Base-by-base conservation (phyloP, 2,329 filamentous ascomycete genomes). In the Calycina marina region DNA sequence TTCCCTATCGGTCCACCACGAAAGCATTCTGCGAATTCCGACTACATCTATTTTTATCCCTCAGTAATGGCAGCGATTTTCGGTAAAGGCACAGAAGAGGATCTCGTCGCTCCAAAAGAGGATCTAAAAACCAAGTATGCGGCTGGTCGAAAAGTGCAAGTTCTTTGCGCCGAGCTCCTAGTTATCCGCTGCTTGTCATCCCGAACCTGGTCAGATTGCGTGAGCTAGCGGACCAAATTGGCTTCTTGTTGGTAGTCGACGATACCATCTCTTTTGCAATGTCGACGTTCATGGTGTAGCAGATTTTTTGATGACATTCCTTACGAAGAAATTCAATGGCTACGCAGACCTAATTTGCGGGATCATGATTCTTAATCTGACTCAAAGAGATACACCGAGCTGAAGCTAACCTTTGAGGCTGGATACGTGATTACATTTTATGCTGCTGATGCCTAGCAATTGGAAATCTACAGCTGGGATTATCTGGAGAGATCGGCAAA, bases 241-340 rank as follows among this genome's bases (percentile, higher is more conserved):
- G 35, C 12, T 47, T 48, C 18, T 10, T 52, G 4, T 40, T 60
- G 5, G 37, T 54, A 5, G 40, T 55, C 22, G 55, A 59, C 35
- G 56, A 59, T 6, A 58, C 55, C 0, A 44, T 59, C 22, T 39
- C 20, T 56, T 56, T 31, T 46, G 38, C 29, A 59, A 58, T 35
- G 44, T 58, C 13, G 54, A 73, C 44, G 48, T 74, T 18, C 47
- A 69, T 1, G 18, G 16, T 3, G 41, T 50, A 4, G 51, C 61
- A 2, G 67, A 74, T 40, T 47, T 69, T 0, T 38, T 74, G 17
- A 41, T 67, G 11, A 63, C 63, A 0, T 65, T 60, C 14, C 54
- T 72, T 11, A 72, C 67, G n/a, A 74, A 74, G 48, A 59, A 60
- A 2, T 73, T 76, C 44, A 68, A 55, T 38, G 71, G 71, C 11